A percentile compares a stretch with the other conserved stretches of the same genome.
Evolutionary conservation across 2,329 filamentous ascomycete genomes (phyloP).

Genomic region (Ophiostoma himal-ulmi): DNA sequence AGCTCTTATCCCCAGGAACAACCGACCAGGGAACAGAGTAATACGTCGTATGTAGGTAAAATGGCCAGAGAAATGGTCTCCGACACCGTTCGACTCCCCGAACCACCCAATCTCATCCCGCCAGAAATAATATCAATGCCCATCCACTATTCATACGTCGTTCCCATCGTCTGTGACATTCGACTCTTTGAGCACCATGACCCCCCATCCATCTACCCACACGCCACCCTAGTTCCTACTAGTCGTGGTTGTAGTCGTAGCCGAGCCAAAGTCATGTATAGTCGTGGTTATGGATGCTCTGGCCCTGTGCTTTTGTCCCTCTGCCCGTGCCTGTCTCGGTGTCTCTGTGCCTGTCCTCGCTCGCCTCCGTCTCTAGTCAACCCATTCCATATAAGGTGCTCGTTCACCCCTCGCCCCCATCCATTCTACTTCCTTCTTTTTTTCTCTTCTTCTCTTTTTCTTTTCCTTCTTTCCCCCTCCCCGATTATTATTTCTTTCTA

Average conservation of each 20-base stretch:
- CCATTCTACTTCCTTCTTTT: conserved; percentile 21
- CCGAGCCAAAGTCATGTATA: neutral
- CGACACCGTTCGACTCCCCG: conserved; percentile 25
- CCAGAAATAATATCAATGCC: conserved; percentile 7
- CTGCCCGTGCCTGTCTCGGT: neutral
- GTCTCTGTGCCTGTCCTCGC: neutral
- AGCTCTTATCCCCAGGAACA: conserved; percentile 18
- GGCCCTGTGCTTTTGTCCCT: neutral
- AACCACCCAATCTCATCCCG: conserved; percentile 23
- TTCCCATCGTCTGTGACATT: conserved; percentile 6
- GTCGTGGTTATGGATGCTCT: neutral
- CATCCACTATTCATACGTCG: conserved; percentile 10
- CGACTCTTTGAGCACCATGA: neutral
- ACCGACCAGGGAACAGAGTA: neutral
- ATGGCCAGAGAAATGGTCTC: conserved; percentile 21
- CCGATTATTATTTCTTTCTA: conserved; percentile 19
- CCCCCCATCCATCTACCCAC: conserved; percentile 18
- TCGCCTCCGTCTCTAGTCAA: conserved; percentile 6
- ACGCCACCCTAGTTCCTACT: conserved; percentile 8
- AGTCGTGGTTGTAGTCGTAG: conserved; percentile 8
- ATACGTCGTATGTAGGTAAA: conserved; percentile 8
- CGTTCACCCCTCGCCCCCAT: conserved; percentile 12
- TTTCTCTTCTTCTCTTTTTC: conserved; percentile 27
- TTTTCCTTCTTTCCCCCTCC: conserved; percentile 17
- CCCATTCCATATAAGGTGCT: conserved; percentile 23